These are phyloP conservation scores for Tephrocybe sp. DNA, from an alignment of 768 basidiomycete genomes.

Conservation along the genomic window DNA sequence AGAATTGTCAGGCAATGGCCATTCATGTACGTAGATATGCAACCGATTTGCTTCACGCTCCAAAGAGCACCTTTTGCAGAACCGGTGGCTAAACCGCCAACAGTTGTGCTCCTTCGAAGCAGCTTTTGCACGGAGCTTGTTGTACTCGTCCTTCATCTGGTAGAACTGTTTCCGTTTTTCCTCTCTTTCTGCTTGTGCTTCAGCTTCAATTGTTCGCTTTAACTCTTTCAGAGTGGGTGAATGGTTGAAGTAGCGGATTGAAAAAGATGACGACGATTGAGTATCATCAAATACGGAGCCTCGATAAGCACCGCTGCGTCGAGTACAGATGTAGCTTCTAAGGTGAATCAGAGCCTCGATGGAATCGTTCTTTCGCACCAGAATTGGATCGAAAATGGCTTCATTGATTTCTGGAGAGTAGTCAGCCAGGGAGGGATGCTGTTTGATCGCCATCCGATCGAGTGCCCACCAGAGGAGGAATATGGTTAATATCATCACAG, in stretches of 20 bases:
- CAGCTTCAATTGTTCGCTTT: constrained; percentile 25
- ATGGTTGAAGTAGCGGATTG: constrained; percentile 31
- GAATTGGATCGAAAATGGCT: constrained; percentile 37
- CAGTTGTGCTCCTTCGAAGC: not conserved
- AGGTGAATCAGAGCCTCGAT: constrained; percentile 27
- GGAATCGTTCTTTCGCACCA: constrained; percentile 32
- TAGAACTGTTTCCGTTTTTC: constrained; percentile 28
- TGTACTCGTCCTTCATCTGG: constrained; percentile 19
- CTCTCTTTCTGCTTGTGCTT: constrained; percentile 20
- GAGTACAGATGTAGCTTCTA: constrained; percentile 29
- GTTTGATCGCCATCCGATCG: constrained; percentile 33
- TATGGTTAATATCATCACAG: constrained; percentile 43
- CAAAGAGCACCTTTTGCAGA: constrained; percentile 29
- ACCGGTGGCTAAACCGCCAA: not conserved
- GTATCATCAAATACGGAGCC: constrained; percentile 34
- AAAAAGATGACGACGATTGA: constrained; percentile 22
- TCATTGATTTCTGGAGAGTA: constrained; percentile 47
- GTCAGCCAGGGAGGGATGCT: constrained; percentile 36
- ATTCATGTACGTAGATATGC: constrained; percentile 39
- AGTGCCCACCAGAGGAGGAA: constrained; percentile 52
- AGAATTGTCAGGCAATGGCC: constrained; percentile 39
- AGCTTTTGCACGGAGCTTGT: constrained; percentile 12
- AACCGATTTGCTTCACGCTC: constrained; percentile 16
- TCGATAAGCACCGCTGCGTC: constrained; percentile 16
- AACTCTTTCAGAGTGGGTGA: constrained; percentile 23